A percentile compares a stretch with the other conserved stretches of the same genome.
Conservation (phyloP, 106 monocot species). For the Dendrobium chrysotoxum region DNA sequence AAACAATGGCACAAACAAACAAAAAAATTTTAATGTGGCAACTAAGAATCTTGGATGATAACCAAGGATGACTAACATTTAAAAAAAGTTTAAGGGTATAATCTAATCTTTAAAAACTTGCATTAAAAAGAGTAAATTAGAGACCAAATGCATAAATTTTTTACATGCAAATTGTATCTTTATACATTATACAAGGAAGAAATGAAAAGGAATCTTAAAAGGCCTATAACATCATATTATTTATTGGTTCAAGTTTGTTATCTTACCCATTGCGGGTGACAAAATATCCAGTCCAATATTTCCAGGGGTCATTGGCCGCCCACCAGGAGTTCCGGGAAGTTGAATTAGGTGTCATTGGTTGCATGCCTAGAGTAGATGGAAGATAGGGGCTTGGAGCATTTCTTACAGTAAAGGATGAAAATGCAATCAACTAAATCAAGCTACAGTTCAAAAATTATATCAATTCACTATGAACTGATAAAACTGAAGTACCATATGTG, state of each 20-base stretch:
- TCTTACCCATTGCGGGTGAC: constrained; percentile 81
- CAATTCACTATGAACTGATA: neutral
- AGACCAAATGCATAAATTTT: neutral
- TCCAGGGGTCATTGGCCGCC: constrained; percentile 97
- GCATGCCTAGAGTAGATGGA: constrained; percentile 89
- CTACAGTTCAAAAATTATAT: neutral
- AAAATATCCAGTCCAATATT: constrained; percentile 89
- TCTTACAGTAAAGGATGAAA: constrained; percentile 28
- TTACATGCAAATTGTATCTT: neutral
- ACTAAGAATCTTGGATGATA: neutral
- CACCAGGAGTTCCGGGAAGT: constrained; percentile 95
- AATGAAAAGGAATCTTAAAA: neutral
- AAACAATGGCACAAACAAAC: neutral
- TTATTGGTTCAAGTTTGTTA: neutral
- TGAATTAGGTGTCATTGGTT: constrained; percentile 90
- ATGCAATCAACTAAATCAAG: neutral
- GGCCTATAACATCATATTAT: neutral
- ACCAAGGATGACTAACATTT: neutral
- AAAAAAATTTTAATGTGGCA: neutral
- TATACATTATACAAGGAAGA: neutral
- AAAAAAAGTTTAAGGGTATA: no score
- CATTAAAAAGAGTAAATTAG: neutral
- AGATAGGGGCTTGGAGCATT: constrained; percentile 92
- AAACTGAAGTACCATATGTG: constrained; percentile 44
- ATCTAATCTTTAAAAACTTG: neutral